phyloP scores from a whole-genome alignment of 139 green algal genomes.

The Micractinium sp. region DNA sequence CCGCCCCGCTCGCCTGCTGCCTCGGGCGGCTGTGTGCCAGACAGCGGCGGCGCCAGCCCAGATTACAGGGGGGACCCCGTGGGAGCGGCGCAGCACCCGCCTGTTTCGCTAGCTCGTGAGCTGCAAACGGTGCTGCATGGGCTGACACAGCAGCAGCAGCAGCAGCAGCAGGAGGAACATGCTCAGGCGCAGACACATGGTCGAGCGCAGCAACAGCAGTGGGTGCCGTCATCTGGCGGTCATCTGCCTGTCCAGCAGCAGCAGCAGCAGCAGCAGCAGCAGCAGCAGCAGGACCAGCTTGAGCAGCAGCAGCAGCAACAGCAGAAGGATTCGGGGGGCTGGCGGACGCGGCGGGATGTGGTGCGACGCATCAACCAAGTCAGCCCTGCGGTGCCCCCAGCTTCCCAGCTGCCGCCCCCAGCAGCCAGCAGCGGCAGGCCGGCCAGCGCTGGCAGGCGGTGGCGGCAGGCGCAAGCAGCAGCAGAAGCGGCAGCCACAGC shows the following conservation, averaged over 20 bases:
- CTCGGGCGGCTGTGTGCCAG: not conserved
- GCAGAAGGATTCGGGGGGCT: not conserved
- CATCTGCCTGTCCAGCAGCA: not conserved
- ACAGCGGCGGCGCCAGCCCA: not conserved
- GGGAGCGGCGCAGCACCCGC: not conserved
- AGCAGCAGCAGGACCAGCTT: not conserved
- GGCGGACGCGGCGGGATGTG: not conserved
- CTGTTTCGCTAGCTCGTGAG: slow-evolving; percentile 1
- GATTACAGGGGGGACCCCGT: not conserved
- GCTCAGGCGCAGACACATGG: not conserved
- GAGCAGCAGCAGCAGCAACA: not conserved
- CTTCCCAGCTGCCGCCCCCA: not conserved
- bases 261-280: not conserved
- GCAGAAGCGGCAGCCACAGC: slow-evolving; percentile 9
- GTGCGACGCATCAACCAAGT: not conserved
- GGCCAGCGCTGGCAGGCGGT: slow-evolving; percentile 1
- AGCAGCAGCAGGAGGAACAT: not conserved
- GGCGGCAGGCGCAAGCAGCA: not conserved
- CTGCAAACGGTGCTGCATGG: slow-evolving; percentile 5
- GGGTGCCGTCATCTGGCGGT: not conserved
- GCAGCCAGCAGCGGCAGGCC: not conserved
- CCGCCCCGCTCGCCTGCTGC: not conserved
- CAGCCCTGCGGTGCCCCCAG: slow-evolving; percentile 26
- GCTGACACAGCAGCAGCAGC: not conserved
- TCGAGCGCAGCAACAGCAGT: not conserved